A percentile compares a stretch with the other conserved stretches of the same genome.
phyloP scores from a whole-genome alignment of 2,329 filamentous ascomycete species.

The Amauroascus niger region DNA sequence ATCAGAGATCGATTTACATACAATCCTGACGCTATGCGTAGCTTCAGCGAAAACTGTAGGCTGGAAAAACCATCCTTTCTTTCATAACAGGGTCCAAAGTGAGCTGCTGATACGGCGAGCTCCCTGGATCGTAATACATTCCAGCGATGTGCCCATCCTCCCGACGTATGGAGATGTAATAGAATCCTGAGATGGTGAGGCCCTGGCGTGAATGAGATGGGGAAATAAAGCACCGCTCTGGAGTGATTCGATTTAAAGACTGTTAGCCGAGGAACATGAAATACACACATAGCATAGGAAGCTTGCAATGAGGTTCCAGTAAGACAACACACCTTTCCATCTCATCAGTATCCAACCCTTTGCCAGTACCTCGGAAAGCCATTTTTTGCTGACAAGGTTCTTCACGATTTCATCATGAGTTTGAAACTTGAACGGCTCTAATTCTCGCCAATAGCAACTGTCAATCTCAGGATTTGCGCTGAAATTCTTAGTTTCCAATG shows the following conservation, averaged over 20 bases:
- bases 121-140: slow-evolving; percentile 42
- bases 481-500: slow-evolving; percentile 40
- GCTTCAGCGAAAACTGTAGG: slow-evolving; percentile 35
- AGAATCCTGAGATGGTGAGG: slow-evolving; percentile 44
- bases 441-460: slow-evolving; percentile 41
- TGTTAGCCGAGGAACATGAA: not conserved
- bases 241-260: not conserved
- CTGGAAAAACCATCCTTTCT: slow-evolving; percentile 34
- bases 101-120: slow-evolving; percentile 42
- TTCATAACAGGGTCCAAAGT: slow-evolving; percentile 33
- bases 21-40: no score
- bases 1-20: no score
- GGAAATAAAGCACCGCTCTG: slow-evolving; percentile 42
- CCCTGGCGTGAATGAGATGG: slow-evolving; percentile 39
- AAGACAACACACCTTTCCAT: slow-evolving; percentile 38
- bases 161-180: slow-evolving; percentile 41
- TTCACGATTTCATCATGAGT: slow-evolving; percentile 37
- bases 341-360: slow-evolving; percentile 43
- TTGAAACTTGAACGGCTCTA: slow-evolving; percentile 40
- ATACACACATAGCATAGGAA: not conserved
- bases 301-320: not conserved
- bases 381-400: slow-evolving; percentile 37
- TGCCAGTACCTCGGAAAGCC: slow-evolving; percentile 34
- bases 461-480: slow-evolving; percentile 40
- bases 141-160: slow-evolving; percentile 40